These are phyloP conservation scores for Populus nigra DNA, from an alignment of 345 rosid species.

Conservation along the genomic window DNA sequence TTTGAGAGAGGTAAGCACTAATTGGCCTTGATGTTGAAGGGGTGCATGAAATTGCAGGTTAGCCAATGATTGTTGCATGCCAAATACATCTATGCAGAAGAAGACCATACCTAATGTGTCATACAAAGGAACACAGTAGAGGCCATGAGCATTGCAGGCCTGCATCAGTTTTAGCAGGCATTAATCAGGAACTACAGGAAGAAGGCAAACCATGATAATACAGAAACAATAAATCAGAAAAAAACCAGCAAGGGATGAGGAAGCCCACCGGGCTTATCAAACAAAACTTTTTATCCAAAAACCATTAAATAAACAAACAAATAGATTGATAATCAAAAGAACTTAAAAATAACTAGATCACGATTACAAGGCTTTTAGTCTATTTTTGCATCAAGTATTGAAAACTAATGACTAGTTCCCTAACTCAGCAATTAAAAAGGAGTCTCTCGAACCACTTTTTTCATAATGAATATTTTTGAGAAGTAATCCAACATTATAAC, in stretches of 20 bases:
- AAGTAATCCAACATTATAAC: neutral
- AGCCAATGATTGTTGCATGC: neutral
- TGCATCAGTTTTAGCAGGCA: constrained; percentile 33
- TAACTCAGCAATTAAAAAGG: neutral
- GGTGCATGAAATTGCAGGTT: neutral
- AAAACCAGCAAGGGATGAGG: neutral
- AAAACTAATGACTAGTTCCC: neutral
- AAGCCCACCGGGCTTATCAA: neutral
- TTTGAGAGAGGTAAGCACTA: constrained; percentile 12
- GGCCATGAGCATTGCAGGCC: constrained; percentile 99
- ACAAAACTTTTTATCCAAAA: neutral
- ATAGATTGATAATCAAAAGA: neutral
- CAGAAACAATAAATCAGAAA: constrained; percentile 5
- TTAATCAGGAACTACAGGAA: constrained; percentile 1
- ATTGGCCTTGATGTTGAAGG: neutral
- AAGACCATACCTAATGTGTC: constrained; percentile 81
- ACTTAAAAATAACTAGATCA: neutral
- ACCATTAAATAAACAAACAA: neutral
- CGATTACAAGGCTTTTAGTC: neutral
- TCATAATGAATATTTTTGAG: neutral
- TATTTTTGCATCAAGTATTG: neutral
- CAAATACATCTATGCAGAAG: neutral
- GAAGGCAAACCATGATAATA: neutral
- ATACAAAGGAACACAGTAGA: constrained; percentile 90
- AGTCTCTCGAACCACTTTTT: neutral